Evolutionary conservation across 192 early-diverging fungal species (phyloP), one percentile per base, ranked within the genome.

Genomic region (Gonapodya prolifera): DNA sequence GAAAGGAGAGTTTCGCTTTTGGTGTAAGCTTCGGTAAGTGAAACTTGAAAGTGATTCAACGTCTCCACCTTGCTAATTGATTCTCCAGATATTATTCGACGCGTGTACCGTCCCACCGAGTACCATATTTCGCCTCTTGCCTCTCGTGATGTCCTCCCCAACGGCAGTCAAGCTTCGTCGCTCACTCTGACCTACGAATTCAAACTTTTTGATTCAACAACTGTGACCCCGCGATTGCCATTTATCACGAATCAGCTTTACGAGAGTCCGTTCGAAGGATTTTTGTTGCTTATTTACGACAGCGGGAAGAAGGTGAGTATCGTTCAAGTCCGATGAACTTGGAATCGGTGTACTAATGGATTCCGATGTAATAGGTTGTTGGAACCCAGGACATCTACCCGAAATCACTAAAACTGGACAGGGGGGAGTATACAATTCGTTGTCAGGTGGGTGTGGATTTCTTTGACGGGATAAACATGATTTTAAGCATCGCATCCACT

Each of bases 371-470:
- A 23, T 61, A 61, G 45, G 45, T 23, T 23, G 45, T 73, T 32
- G 16, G 28, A 2, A 73, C 71, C 28, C 71, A 91, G 70, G 93
- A 93, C 83, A 86, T 92, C 31, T 96, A 94, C 80, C 79, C 91
- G 31, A 91, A 89, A 75, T 79, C 77, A 0, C 77, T 93, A 30
- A 91, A 91, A 35, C 79, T 99, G 13, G 79, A 83, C 30, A 85
- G 87, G 77, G 97, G 97, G 33, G 94, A 93, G 69, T 98, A 97
- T 81, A 87, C 87, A 1, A 83, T 96, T 32, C 91, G 89, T 30
- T 91, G 90, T 34, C 95, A 95, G 83, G 78, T 99, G 18, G 83
- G 89, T 31, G n/a, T n/a, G n/a, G n/a, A n/a, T n/a, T n/a, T n/a
- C n/a, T n/a, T 91, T n/a, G n/a, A n/a, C n/a, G n/a, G n/a, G 30